Evolutionary conservation across 805 yeast species (phyloP), one percentile per base, ranked within the genome.

Genomic region (Priceomyces haplophilus): DNA sequence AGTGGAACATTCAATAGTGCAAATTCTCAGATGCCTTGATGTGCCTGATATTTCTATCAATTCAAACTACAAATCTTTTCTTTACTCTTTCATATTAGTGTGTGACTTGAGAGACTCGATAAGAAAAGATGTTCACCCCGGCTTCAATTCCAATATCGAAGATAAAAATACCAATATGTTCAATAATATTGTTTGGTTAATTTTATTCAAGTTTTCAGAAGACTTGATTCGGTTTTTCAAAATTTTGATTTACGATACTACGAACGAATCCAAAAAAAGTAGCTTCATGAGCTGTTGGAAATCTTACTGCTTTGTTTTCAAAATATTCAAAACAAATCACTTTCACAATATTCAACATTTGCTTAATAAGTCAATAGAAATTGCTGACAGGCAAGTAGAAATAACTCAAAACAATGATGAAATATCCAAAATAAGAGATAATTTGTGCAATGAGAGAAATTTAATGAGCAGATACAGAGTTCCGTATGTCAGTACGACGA

Each of bases 41-140:
- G 18, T 46, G 6, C 44, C 44, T 15, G 49, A 43, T 42, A 34
- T 34, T 5, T 27, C 34, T 18, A 24, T 31, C 7, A 38, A 35
- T 7, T 23, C 36, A 11, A 29, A 24, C 23, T 41, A 46, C 23
- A 34, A 46, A n/a, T 36, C 45, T 13, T 51, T 56, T n/a, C 44
- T 56, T 17, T 56, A 55, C 40, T 48, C 56, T 3, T 52, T 59
- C 34, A 46, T 54, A 1, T 43, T 61, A 41, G 34, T 58, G 3
- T 38, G 46, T 27, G 62, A 59, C 27, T 50, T 41, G 38, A 46
- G 47, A 13, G 57, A 51, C 18, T 48, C 51, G 7, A 19, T 48
- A 23, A 31, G 30, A 21, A 19, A 25, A 7, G 38, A 38, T 18
- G n/a, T 30, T 10, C 61, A 56, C 27, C 61, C 64, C 1, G 56